These are phyloP conservation scores for Leccinum rimulosum DNA, from an alignment of 768 basidiomycete species.

Conservation along the genomic window DNA sequence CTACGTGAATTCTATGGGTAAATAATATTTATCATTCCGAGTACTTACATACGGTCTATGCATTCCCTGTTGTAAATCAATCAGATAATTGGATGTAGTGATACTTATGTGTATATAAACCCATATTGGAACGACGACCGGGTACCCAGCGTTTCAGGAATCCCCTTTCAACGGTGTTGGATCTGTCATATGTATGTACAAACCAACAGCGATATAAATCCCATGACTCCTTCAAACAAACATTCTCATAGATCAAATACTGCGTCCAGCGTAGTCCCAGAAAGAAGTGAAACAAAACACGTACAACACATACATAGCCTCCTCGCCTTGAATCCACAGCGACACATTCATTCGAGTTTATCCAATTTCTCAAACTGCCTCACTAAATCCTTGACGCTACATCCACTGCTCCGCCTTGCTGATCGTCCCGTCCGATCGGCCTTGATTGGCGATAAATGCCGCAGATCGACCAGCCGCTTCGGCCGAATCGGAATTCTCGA, in stretches of 20 bases:
- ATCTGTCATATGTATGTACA: not conserved
- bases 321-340: not conserved
- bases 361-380: conserved; percentile 51
- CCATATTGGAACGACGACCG: not conserved
- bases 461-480: conserved; percentile 53
- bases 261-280: conserved; percentile 14
- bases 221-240: not conserved
- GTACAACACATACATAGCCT: conserved; percentile 2
- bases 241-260: conserved; percentile 1
- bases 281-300: conserved; percentile 10
- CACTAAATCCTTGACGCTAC: conserved; percentile 73
- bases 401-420: conserved; percentile 57
- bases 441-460: conserved; percentile 39
- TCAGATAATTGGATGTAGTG: not conserved
- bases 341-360: conserved; percentile 5
- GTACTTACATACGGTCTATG: not conserved
- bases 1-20: not conserved
- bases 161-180: not conserved
- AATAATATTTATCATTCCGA: not conserved
- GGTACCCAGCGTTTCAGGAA: not conserved
- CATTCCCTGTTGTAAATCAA: not conserved
- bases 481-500: conserved; percentile 45
- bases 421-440: conserved; percentile 35
- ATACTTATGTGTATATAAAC: not conserved
- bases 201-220: not conserved